Base-by-base conservation (phyloP, 2,329 filamentous ascomycete genomes). In the Talaromyces sp. region DNA sequence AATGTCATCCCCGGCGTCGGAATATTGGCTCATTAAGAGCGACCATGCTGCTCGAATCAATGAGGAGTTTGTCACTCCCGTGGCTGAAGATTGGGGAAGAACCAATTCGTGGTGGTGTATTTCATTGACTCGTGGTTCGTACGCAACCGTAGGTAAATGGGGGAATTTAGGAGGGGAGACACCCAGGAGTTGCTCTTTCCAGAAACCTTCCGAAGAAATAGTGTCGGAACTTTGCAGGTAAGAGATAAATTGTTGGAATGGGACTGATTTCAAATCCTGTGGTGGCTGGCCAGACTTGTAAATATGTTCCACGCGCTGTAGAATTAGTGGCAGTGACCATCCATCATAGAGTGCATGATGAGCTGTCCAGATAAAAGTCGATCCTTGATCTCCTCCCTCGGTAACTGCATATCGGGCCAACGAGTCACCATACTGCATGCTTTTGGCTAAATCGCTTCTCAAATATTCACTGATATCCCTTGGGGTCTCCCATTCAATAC, bases 311-410 rank as follows among this genome's bases (percentile, higher is more conserved):
- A 77, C 71, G 34, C 73, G 65, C 14, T 75, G 66, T 2, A 76
- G 69, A 42, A 77, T 70, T 2, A 75, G 62, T 7, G 75, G 73
- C 63, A 75, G 69, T n/a, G 73, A 77, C 76, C 76, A 79, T n/a
- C 80, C 81, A 64, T 83, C 81, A 63, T 83, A 83, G 4, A 83
- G 70, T 12, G 79, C 80, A 62, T 83, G 81, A 62, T 83, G 81
- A 58, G 81, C 75, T 0, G 81, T 82, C 72, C 79, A 80, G 30
- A 82, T 72, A 64, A 83, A 76, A 18, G 18, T 33, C n/a, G 31
- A n/a, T 27, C 31, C 54, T 3, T 42, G 54, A 33, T 40, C n/a
- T 28, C 36, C 54, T 33, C 27, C 18, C 14, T 44, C 54, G 2
- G 27, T 5, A 36, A 33, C 27, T 30, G 36, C 54, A 27, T 33